Conservation (phyloP, 2,329 filamentous ascomycete genomes). For the Aureobasidium sp. region DNA sequence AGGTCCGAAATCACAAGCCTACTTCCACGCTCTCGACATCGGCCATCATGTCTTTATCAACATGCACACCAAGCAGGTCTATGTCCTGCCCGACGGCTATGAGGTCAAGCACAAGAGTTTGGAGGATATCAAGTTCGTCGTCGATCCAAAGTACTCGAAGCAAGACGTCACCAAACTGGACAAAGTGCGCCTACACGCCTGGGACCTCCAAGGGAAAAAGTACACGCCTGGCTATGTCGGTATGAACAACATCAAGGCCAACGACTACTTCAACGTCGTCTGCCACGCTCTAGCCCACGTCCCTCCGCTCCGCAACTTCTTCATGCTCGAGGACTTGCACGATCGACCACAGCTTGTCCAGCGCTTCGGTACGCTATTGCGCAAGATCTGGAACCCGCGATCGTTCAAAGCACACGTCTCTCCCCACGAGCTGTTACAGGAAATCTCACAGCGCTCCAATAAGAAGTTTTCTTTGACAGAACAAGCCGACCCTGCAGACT, state of each 20-base stretch:
- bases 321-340: conserved; percentile 77
- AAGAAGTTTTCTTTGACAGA: conserved; percentile 86
- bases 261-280: conserved; percentile 95
- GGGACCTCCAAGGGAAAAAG: conserved; percentile 72
- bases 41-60: conserved; percentile 98
- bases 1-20: conserved; percentile 89
- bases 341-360: conserved; percentile 72
- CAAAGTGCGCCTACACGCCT: conserved; percentile 53
- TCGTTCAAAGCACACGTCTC: conserved; percentile 97
- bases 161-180: conserved; percentile 76
- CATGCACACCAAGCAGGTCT: conserved; percentile 86
- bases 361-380: conserved; percentile 78
- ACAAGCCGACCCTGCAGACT: conserved; percentile 93
- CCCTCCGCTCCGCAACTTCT: conserved; percentile 77
- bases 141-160: conserved; percentile 77
- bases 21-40: conserved; percentile 92
- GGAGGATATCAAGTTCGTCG: conserved; percentile 97
- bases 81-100: conserved; percentile 90
- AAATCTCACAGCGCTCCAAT: conserved; percentile 80
- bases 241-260: conserved; percentile 99
- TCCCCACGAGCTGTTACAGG: conserved; percentile 91
- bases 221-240: conserved; percentile 94
- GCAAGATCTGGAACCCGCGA: conserved; percentile 96
- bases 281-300: conserved; percentile 90
- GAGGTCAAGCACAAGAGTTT: conserved; percentile 91